These are phyloP conservation scores for Ganoderma lucidum DNA, from an alignment of 1,284 basidiomycete genomes.

Conservation along the genomic window DNA sequence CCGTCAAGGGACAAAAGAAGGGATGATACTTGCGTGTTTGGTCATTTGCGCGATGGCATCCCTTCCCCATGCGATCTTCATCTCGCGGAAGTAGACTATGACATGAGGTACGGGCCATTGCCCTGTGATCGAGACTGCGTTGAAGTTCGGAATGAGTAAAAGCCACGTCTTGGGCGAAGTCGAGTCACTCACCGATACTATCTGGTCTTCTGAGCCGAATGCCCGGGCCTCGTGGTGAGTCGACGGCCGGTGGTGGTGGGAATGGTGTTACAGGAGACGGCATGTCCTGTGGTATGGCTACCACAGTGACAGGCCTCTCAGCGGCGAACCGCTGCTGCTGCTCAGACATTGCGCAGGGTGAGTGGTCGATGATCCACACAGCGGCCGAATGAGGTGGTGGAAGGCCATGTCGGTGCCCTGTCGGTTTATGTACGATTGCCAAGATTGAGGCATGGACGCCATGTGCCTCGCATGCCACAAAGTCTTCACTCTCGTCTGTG, in stretches of 20 bases:
- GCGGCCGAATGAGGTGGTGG: background rate
- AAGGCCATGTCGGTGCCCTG: background rate
- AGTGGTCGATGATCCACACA: background rate
- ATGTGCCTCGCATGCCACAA: background rate
- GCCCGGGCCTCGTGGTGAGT: background rate
- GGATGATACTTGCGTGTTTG: background rate
- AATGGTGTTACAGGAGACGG: background rate
- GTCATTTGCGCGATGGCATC: conserved; percentile 16
- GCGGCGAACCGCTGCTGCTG: background rate
- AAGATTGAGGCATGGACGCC: background rate
- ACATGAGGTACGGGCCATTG: conserved; percentile 25
- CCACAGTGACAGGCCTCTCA: conserved; percentile 6
- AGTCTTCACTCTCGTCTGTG: conserved; percentile 3
- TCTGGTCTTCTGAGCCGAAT: background rate
- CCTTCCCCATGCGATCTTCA: conserved; percentile 24
- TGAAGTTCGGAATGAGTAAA: background rate
- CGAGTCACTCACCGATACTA: background rate
- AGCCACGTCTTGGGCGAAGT: background rate
- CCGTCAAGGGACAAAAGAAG: background rate
- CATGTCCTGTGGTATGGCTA: background rate
- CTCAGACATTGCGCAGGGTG: background rate
- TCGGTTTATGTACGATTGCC: background rate
- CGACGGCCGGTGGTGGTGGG: background rate
- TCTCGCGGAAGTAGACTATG: conserved; percentile 20
- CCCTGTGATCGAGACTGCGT: conserved; percentile 9